Conservation (phyloP, 345 rosid genomes). For the Turritis glabra region DNA sequence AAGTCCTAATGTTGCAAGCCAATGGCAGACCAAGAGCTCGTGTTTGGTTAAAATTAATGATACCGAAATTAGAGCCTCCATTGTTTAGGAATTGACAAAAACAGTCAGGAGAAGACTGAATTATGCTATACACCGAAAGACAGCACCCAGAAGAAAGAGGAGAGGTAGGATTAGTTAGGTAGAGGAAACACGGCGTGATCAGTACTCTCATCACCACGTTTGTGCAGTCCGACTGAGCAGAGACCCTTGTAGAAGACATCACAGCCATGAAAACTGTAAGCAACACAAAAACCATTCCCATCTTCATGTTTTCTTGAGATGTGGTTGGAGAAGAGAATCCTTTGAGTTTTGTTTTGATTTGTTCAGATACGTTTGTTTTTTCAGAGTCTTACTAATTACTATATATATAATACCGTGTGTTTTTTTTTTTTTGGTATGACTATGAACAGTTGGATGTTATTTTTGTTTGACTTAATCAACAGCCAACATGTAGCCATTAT, state of each 20-base stretch:
- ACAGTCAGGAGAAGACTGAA: slow-evolving; percentile 69
- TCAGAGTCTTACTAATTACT: no score
- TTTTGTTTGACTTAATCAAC: no score
- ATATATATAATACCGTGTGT: no score
- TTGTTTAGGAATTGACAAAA: slow-evolving; percentile 55
- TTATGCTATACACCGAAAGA: slow-evolving; percentile 60
- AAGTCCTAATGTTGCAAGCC: slow-evolving; percentile 79
- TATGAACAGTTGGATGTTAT: no score
- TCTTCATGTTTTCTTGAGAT: slow-evolving; percentile 28
- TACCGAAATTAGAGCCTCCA: slow-evolving; percentile 66
- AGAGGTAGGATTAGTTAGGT: slow-evolving; percentile 60
- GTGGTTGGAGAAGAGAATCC: slow-evolving; percentile 7
- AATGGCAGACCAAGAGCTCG: slow-evolving; percentile 67
- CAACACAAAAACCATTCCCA: slow-evolving; percentile 37
- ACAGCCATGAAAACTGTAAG: slow-evolving; percentile 43
- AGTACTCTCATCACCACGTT: slow-evolving; percentile 59
- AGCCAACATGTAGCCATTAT: no score
- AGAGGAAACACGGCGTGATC: slow-evolving; percentile 82
- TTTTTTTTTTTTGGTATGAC: no score
- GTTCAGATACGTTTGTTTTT: slow-evolving; percentile 13
- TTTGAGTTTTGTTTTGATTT: slow-evolving; percentile 7
- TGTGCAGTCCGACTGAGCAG: slow-evolving; percentile 66
- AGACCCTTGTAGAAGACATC: slow-evolving; percentile 47
- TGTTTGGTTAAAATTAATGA: slow-evolving; percentile 58
- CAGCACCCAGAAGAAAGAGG: slow-evolving; percentile 69